Conservation (phyloP, 179 eudicot genomes). For the Beta corolliflora region DNA sequence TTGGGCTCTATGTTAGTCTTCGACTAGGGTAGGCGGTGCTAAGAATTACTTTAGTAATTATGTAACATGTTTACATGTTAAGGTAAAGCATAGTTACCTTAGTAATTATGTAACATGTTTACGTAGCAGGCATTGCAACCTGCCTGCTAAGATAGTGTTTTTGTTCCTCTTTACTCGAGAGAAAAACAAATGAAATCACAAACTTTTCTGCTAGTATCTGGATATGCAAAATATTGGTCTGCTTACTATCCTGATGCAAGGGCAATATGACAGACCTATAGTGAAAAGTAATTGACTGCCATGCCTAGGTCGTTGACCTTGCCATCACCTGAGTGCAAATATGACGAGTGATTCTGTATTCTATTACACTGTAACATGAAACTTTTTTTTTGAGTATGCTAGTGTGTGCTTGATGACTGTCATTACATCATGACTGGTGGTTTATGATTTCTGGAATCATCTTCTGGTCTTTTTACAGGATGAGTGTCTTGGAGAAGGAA, state of each 20-base stretch:
- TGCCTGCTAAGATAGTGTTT: neutral
- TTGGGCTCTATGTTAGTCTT: too few species aligned
- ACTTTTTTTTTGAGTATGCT: neutral
- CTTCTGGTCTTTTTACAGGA: conserved; percentile 45
- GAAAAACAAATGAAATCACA: neutral
- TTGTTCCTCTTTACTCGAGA: neutral
- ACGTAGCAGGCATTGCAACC: neutral
- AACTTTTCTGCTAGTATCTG: neutral
- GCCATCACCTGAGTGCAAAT: neutral
- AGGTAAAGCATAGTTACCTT: too few species aligned
- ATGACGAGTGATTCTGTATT: neutral
- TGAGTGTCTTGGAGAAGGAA: conserved; percentile 65
- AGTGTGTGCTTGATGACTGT: neutral
- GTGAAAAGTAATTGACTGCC: neutral
- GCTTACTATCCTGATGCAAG: neutral
- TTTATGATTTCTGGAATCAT: neutral
- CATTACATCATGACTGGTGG: neutral
- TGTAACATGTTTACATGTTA: too few species aligned
- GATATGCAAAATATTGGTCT: neutral
- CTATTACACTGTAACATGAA: neutral
- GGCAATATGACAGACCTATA: neutral
- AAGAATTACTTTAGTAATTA: too few species aligned
- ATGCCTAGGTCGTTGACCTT: neutral
- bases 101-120: too few species aligned
- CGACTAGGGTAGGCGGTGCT: too few species aligned